Evolutionary conservation across 306 rosid genomes (phyloP).

Genomic region (Quercus cerris): DNA sequence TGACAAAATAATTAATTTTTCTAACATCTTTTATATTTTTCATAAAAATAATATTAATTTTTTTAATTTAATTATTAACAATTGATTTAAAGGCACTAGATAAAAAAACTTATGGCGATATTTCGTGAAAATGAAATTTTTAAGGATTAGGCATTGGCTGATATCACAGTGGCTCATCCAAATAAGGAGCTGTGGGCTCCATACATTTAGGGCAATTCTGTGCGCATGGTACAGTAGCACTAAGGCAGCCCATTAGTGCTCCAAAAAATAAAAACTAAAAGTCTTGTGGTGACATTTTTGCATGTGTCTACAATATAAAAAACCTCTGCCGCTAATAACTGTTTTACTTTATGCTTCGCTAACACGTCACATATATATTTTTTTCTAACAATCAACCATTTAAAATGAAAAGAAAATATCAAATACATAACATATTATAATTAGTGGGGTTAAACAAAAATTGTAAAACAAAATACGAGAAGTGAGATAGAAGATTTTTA

Average conservation of each 20-base stretch:
- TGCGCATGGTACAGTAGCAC: slow-evolving; percentile 87
- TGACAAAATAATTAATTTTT: too few species aligned
- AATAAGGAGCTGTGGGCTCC: slow-evolving; percentile 44
- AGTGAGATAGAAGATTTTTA: too few species aligned
- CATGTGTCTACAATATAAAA: slow-evolving; percentile 9
- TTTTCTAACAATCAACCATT: too few species aligned
- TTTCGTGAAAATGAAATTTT: background rate
- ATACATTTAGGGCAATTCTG: slow-evolving; percentile 24
- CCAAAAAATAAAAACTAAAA: slow-evolving; percentile 22
- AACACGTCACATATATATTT: too few species aligned
- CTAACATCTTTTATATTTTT: too few species aligned
- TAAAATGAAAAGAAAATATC: too few species aligned
- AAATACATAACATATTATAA: too few species aligned
- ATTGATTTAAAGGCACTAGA: rapidly evolving
- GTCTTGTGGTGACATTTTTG: slow-evolving; percentile 24
- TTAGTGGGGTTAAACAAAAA: too few species aligned
- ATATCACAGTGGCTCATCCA: background rate
- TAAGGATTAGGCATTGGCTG: slow-evolving; percentile 8
- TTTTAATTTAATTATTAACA: too few species aligned
- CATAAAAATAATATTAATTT: too few species aligned
- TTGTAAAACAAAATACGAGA: too few species aligned
- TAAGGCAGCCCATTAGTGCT: slow-evolving; percentile 40
- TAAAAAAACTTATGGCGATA: background rate
- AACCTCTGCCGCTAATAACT: rapidly evolving
- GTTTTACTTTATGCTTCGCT: too few species aligned